These are phyloP conservation scores for Copromyces sp. DNA, from an alignment of 495 filamentous ascomycete species.

Conservation along the genomic window DNA sequence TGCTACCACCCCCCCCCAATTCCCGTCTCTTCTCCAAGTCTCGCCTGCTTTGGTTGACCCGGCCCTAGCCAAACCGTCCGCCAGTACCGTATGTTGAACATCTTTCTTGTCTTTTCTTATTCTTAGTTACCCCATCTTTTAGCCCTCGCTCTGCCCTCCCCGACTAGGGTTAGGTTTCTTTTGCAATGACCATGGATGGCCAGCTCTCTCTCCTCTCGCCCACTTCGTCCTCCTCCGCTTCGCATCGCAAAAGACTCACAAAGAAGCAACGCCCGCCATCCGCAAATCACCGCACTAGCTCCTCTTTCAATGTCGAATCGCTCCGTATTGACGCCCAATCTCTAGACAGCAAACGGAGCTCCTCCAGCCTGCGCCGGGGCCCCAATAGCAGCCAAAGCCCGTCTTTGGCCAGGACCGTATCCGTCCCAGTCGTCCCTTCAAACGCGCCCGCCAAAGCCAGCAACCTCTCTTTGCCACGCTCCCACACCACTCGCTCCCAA, in stretches of 20 bases:
- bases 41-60: not conserved
- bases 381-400: slow-evolving; percentile 41
- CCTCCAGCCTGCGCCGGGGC: slow-evolving; percentile 52
- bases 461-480: slow-evolving; percentile 30
- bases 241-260: slow-evolving; percentile 42
- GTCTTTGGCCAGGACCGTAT: slow-evolving; percentile 34
- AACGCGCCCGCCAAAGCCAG: slow-evolving; percentile 24
- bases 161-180: slow-evolving; percentile 15
- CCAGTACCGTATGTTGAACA: slow-evolving; percentile 7
- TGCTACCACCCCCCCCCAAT: not conserved
- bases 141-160: slow-evolving; percentile 12
- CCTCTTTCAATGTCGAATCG: slow-evolving; percentile 26
- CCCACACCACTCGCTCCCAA: slow-evolving; percentile 19
- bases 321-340: slow-evolving; percentile 43
- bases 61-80: not conserved
- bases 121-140: slow-evolving; percentile 19
- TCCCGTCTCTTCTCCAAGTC: not conserved
- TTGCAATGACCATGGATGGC: slow-evolving; percentile 29
- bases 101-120: slow-evolving; percentile 12
- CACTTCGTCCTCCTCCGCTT: slow-evolving; percentile 23
- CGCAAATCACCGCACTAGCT: slow-evolving; percentile 27
- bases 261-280: slow-evolving; percentile 42
- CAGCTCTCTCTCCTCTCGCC: slow-evolving; percentile 19
- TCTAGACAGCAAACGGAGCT: slow-evolving; percentile 45
- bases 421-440: slow-evolving; percentile 12